Percentiles rank a stretch among this genome's conserved stretches.
phyloP scores from a whole-genome alignment of 176 grass and related monocot genomes.

The Saccharum spontaneum region DNA sequence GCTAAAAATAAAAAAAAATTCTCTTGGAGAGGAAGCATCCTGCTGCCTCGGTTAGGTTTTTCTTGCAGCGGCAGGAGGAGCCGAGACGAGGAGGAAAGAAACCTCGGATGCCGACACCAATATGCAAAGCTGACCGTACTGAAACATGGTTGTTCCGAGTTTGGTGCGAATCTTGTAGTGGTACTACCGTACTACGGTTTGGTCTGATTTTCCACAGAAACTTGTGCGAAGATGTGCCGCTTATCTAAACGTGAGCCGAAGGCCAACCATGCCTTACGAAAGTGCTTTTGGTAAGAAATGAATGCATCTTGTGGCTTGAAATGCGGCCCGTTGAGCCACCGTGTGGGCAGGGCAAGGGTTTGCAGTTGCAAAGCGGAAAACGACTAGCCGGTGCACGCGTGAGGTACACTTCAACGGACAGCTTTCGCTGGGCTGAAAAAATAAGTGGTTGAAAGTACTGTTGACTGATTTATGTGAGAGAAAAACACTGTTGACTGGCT shows the following conservation, averaged over 20 bases:
- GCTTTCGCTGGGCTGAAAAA: no score
- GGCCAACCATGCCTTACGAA: background rate
- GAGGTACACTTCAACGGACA: no score
- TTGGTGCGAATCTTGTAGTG: background rate
- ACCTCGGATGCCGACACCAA: background rate
- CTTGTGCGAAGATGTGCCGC: background rate
- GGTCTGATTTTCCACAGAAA: background rate
- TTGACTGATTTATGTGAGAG: no score
- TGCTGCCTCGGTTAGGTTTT: background rate
- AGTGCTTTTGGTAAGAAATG: background rate
- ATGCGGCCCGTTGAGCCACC: no score
- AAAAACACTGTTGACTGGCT: no score
- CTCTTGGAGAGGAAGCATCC: background rate
- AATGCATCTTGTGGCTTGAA: no score
- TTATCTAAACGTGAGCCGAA: background rate
- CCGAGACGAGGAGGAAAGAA: no score
- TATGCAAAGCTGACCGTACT: background rate
- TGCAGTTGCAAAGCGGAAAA: no score
- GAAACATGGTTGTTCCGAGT: background rate
- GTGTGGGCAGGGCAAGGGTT: no score
- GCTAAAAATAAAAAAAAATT: no score
- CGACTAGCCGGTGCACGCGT: no score
- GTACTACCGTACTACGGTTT: background rate
- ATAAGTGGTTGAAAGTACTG: no score
- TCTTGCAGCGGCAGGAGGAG: background rate